Evolutionary conservation across 192 early-diverging fungal species (phyloP).

Genomic region (Coemansia sp.): DNA sequence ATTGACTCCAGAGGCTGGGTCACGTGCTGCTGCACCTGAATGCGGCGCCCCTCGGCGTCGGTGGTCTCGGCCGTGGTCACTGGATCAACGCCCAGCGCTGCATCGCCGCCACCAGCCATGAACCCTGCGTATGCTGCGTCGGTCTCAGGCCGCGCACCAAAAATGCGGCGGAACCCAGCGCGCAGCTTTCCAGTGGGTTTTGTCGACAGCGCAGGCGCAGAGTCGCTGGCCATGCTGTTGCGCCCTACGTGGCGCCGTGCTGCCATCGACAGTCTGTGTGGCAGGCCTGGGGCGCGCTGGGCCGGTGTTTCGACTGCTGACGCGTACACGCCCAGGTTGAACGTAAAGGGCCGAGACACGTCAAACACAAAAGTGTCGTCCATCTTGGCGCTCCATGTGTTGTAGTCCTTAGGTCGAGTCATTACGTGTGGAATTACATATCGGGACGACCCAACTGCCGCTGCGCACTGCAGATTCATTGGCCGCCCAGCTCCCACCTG

Average conservation of each 20-base stretch:
- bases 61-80: constrained; percentile 18
- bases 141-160: not conserved
- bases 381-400: constrained; percentile 41
- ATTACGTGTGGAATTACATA: constrained; percentile 47
- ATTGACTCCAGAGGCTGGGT: not conserved
- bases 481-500: constrained; percentile 33
- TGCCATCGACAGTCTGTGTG: constrained; percentile 25
- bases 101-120: constrained; percentile 13
- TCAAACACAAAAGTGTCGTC: constrained; percentile 55
- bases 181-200: constrained; percentile 38
- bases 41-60: constrained; percentile 26
- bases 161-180: constrained; percentile 40
- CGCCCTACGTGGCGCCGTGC: constrained; percentile 17
- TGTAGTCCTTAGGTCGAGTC: constrained; percentile 29
- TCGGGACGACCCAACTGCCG: constrained; percentile 40
- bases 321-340: constrained; percentile 46
- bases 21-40: constrained; percentile 38
- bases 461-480: constrained; percentile 51
- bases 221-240: constrained; percentile 28
- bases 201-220: constrained; percentile 18
- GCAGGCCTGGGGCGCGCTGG: constrained; percentile 6
- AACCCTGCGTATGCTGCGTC: constrained; percentile 33
- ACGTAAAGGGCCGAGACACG: constrained; percentile 44
- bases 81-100: constrained; percentile 7
- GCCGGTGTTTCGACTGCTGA: constrained; percentile 12